Percentiles rank a stretch among this genome's conserved stretches.
Evolutionary conservation across 1,139 yeast genomes (phyloP).

Genomic region (Yamadazyma triangularis): DNA sequence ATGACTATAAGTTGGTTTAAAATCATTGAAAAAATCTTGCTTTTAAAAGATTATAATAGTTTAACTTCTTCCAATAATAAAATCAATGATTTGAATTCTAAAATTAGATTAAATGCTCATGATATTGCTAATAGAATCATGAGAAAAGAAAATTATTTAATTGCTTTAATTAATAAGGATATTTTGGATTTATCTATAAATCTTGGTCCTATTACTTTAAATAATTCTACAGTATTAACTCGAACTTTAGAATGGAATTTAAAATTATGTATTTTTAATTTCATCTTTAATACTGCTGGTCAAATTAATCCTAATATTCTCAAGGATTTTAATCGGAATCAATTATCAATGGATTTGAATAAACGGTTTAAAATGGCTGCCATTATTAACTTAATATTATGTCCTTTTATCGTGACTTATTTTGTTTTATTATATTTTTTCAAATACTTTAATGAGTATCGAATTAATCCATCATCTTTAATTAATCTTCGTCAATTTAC

Average conservation of each 20-base stretch:
- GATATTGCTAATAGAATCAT: slow-evolving; percentile 92
- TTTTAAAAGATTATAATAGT: slow-evolving; percentile 76
- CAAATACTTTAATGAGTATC: slow-evolving; percentile 88
- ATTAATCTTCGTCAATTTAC: slow-evolving; percentile 83
- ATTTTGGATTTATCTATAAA: slow-evolving; percentile 55
- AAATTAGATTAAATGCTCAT: slow-evolving; percentile 80
- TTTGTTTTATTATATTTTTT: slow-evolving; percentile 80
- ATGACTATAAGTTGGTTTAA: slow-evolving; percentile 94
- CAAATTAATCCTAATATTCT: slow-evolving; percentile 73
- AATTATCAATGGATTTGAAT: slow-evolving; percentile 63
- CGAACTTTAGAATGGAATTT: slow-evolving; percentile 93
- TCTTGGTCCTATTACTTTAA: slow-evolving; percentile 20
- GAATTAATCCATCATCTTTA: slow-evolving; percentile 79
- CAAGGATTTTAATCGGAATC: slow-evolving; percentile 66
- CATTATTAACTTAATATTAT: slow-evolving; percentile 67
- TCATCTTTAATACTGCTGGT: slow-evolving; percentile 78
- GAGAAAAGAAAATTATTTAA: slow-evolving; percentile 91
- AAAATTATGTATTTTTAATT: slow-evolving; percentile 82
- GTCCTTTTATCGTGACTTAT: slow-evolving; percentile 84
- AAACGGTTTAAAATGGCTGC: slow-evolving; percentile 88
- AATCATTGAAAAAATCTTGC: slow-evolving; percentile 73
- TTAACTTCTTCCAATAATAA: slow-evolving; percentile 36
- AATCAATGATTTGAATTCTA: slow-evolving; percentile 58
- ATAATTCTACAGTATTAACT: slow-evolving; percentile 51
- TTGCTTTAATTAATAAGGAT: slow-evolving; percentile 81